These are phyloP conservation scores for Umbellularia californica DNA, from an alignment of 164 flowering plant species.

Conservation along the genomic window DNA sequence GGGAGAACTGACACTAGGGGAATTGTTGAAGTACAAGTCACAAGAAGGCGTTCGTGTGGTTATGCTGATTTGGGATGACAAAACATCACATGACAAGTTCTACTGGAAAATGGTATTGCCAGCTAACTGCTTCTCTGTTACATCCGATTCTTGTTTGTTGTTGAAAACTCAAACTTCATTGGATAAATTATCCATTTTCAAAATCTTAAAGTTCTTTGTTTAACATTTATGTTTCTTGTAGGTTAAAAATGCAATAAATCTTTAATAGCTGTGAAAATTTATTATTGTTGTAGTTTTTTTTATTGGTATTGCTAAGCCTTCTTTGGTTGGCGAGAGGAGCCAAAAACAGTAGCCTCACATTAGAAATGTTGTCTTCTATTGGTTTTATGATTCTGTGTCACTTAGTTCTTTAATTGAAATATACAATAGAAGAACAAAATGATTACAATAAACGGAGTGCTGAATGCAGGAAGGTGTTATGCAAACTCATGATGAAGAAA, in stretches of 20 bases:
- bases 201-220: too few species aligned
- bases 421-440: not conserved
- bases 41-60: conserved; percentile 65
- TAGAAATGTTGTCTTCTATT: too few species aligned
- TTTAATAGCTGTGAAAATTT: too few species aligned
- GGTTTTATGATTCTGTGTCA: not conserved
- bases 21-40: conserved; percentile 59
- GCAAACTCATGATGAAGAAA: conserved; percentile 81
- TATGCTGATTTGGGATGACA: conserved; percentile 69
- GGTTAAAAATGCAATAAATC: too few species aligned
- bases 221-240: not conserved
- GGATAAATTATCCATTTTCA: not conserved
- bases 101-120: conserved; percentile 50
- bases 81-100: conserved; percentile 61
- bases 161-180: not conserved
- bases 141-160: not conserved
- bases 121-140: not conserved
- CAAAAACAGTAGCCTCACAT: too few species aligned
- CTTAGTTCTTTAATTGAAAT: not conserved
- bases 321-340: too few species aligned
- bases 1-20: conserved; percentile 61
- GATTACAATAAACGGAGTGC: not conserved
- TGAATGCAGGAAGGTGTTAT: conserved; percentile 68
- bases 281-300: too few species aligned
- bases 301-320: too few species aligned